Conservation (phyloP, 257 asterid genomes). For the Jacaranda mimosifolia region DNA sequence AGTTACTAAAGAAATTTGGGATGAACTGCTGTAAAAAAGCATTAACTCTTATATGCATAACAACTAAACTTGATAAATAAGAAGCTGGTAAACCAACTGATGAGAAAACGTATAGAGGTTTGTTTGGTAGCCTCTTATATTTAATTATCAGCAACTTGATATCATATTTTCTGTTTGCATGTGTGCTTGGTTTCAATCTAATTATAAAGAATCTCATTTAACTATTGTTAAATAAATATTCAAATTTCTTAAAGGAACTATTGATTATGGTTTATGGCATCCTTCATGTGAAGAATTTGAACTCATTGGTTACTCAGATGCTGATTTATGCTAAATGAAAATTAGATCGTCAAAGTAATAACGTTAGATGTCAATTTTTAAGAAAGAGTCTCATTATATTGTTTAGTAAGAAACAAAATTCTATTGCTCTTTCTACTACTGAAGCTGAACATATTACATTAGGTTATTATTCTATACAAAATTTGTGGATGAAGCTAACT, state of each 20-base stretch:
- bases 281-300: not conserved
- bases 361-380: not conserved
- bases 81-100: not conserved
- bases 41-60: no score
- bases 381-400: no score
- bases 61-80: no score
- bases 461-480: no score
- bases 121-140: not conserved
- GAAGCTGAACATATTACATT: no score
- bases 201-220: not conserved
- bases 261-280: not conserved
- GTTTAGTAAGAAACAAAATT: no score
- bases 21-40: no score
- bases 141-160: not conserved
- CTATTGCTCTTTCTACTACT: no score
- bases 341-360: not conserved
- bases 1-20: no score
- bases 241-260: not conserved
- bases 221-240: not conserved
- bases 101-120: not conserved
- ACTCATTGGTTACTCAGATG: not conserved
- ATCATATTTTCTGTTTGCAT: no score
- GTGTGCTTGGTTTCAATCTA: not conserved
- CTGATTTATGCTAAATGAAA: not conserved
- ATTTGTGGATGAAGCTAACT: no score